Evolutionary conservation across 2,329 filamentous ascomycete species (phyloP).

Genomic region (Mycogone perniciosa): DNA sequence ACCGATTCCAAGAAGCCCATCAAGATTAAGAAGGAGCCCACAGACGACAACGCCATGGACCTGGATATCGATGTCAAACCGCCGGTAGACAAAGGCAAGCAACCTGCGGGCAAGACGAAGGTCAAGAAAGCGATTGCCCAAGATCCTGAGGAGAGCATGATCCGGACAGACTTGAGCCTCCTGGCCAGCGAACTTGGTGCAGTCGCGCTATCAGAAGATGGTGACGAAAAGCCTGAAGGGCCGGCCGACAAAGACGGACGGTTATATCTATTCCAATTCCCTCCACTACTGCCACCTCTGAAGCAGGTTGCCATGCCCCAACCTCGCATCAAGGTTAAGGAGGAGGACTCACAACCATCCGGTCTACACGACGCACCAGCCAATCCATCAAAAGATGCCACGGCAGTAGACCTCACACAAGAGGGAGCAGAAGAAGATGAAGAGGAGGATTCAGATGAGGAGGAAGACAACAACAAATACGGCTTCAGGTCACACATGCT

Average conservation of each 20-base stretch:
- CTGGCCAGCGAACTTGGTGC: slow-evolving; percentile 39
- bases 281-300: slow-evolving; percentile 55
- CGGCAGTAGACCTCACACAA: slow-evolving; percentile 38
- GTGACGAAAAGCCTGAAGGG: slow-evolving; percentile 23
- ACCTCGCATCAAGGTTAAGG: slow-evolving; percentile 31
- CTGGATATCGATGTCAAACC: slow-evolving; percentile 30
- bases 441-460: slow-evolving; percentile 23
- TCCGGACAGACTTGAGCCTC: slow-evolving; percentile 35
- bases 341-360: slow-evolving; percentile 33
- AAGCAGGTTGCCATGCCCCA: slow-evolving; percentile 24
- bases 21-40: slow-evolving; percentile 41
- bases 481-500: slow-evolving; percentile 35
- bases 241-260: slow-evolving; percentile 44
- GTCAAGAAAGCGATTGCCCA: slow-evolving; percentile 23
- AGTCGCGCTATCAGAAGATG: slow-evolving; percentile 26
- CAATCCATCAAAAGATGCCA: slow-evolving; percentile 6
- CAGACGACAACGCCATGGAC: slow-evolving; percentile 35
- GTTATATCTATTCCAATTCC: slow-evolving; percentile 60
- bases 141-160: slow-evolving; percentile 34
- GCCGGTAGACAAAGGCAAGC: slow-evolving; percentile 19
- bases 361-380: slow-evolving; percentile 29
- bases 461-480: slow-evolving; percentile 27
- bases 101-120: slow-evolving; percentile 18
- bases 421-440: slow-evolving; percentile 18
- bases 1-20: slow-evolving; percentile 31